Conservation (phyloP, 257 asterid species). For the Vinca minor region DNA sequence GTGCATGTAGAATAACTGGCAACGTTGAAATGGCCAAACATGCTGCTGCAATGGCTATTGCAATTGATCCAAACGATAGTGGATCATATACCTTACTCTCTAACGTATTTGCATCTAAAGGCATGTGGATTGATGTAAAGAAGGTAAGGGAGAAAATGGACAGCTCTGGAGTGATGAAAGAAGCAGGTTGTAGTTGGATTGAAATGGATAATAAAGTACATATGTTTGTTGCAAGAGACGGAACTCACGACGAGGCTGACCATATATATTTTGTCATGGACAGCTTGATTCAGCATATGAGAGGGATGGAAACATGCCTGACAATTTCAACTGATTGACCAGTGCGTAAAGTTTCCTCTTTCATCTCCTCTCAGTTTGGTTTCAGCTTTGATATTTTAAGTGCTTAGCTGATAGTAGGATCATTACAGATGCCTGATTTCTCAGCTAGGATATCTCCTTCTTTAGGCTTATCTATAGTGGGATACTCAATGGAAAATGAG, state of each 20-base stretch:
- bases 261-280: slow-evolving; percentile 19
- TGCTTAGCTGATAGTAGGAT: neutral
- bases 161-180: slow-evolving; percentile 27
- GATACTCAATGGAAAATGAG: neutral
- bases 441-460: too few relatives aligned
- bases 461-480: neutral
- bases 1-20: slow-evolving; percentile 32
- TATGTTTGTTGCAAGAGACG: slow-evolving; percentile 27
- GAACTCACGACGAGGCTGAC: slow-evolving; percentile 21
- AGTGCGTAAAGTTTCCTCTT: neutral
- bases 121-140: slow-evolving; percentile 40
- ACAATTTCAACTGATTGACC: neutral
- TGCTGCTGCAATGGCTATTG: slow-evolving; percentile 35
- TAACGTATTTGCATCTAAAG: slow-evolving; percentile 36
- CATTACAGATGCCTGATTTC: neutral
- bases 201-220: slow-evolving; percentile 30
- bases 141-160: slow-evolving; percentile 39
- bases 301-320: slow-evolving; percentile 12
- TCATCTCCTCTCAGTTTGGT: neutral
- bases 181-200: slow-evolving; percentile 43
- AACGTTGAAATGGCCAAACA: slow-evolving; percentile 30
- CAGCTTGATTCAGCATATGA: slow-evolving; percentile 28
- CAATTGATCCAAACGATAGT: slow-evolving; percentile 31
- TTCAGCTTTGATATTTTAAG: neutral
- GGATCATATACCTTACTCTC: slow-evolving; percentile 42